phyloP scores from a whole-genome alignment of 176 grass and related monocot species.

The Oryza coarctata region DNA sequence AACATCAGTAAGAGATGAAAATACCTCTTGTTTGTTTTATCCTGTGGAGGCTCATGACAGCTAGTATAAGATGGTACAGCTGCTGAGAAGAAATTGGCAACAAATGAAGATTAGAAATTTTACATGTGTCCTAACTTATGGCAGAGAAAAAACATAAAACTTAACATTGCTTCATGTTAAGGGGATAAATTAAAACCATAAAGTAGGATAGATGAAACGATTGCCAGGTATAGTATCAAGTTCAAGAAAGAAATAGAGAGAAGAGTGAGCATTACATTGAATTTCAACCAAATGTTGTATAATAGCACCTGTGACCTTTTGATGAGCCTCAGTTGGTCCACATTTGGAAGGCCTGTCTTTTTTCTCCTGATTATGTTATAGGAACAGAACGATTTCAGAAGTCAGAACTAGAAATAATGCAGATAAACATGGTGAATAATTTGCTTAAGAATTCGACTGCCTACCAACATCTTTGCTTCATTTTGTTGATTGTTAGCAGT shows the following conservation, averaged over 20 bases:
- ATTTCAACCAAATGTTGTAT: constrained; percentile 22
- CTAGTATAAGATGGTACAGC: background rate
- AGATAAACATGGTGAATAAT: background rate
- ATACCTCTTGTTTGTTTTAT: constrained; percentile 42
- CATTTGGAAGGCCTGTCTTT: background rate
- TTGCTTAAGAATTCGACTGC: background rate
- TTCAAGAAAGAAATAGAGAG: background rate
- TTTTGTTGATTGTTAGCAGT: background rate
- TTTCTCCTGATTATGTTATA: constrained; percentile 15
- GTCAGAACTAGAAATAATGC: constrained; percentile 4
- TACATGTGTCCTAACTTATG: background rate
- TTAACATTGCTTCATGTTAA: background rate
- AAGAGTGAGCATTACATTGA: constrained; percentile 41
- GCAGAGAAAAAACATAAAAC: background rate
- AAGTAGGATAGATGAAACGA: constrained; percentile 12
- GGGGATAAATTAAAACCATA: background rate
- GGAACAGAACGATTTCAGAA: constrained; percentile 6
- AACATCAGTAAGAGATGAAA: background rate
- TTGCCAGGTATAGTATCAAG: background rate
- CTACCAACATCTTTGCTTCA: constrained; percentile 27
- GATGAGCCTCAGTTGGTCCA: constrained; percentile 7
- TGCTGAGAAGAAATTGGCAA: constrained; percentile 33
- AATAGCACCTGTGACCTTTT: background rate
- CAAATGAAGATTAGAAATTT: constrained; percentile 3
- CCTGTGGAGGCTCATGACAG: constrained; percentile 11